Conservation (phyloP, 345 rosid genomes). For the Hypericum androsaemum region DNA sequence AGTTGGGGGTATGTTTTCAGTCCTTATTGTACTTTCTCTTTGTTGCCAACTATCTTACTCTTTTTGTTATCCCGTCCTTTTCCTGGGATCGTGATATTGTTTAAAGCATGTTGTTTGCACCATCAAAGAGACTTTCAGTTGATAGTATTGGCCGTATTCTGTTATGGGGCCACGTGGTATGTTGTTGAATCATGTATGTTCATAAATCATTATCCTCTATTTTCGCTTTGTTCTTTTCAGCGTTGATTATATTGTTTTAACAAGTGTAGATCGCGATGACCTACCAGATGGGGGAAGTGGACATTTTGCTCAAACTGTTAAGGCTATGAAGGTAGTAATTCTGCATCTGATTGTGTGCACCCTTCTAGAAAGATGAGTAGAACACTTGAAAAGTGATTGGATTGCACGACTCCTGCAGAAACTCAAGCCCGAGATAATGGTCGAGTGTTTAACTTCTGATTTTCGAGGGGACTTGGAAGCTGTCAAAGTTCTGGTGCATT, state of each 20-base stretch:
- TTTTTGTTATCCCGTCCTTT: too few species aligned
- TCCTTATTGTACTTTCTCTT: too few species aligned
- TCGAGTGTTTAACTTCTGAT: conserved; percentile 95
- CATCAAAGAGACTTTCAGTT: too few species aligned
- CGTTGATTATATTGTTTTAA: conserved; percentile 93
- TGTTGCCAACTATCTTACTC: too few species aligned
- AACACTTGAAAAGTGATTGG: neutral
- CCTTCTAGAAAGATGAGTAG: too few species aligned
- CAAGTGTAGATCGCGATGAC: conserved; percentile 98
- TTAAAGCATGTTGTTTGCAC: too few species aligned
- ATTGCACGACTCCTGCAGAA: conserved; percentile 36
- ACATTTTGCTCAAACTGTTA: conserved; percentile 93
- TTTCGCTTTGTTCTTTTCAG: conserved; percentile 22
- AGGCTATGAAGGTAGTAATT: conserved; percentile 65
- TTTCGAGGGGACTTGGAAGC: conserved; percentile 86
- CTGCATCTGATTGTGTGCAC: conserved; percentile 5
- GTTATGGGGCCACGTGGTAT: too few species aligned
- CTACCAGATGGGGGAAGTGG: conserved; percentile 97
- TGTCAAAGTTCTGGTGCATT: conserved; percentile 61
- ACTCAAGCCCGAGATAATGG: conserved; percentile 86
- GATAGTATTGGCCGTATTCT: too few species aligned
- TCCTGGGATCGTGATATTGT: too few species aligned
- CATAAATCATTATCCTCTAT: too few species aligned
- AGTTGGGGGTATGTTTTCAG: conserved; percentile 72
- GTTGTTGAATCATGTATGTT: too few species aligned